Evolutionary conservation across 352 stramenopile genomes (phyloP).

Genomic region (Phytophthora macrochlamydospora): DNA sequence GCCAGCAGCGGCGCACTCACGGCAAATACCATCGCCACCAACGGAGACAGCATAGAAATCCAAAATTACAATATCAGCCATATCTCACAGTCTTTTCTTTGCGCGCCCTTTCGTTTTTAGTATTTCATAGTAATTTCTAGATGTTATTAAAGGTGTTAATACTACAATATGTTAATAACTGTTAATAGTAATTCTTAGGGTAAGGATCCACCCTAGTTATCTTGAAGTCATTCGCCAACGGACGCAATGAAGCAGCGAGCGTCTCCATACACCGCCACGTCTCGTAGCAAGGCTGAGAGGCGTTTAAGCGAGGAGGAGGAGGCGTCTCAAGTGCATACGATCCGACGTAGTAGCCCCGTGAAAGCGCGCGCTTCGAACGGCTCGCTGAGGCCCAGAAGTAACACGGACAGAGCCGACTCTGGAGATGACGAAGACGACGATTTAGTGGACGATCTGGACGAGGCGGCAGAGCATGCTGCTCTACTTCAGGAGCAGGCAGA

Average conservation of each 20-base stretch:
- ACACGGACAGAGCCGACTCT: slow-evolving; percentile 13
- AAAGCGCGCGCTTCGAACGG: slow-evolving; percentile 20
- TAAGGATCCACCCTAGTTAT: too few relatives aligned
- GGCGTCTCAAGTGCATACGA: slow-evolving; percentile 15
- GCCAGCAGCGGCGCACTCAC: too few relatives aligned
- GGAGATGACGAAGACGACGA: slow-evolving; percentile 37
- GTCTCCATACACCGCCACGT: slow-evolving; percentile 6
- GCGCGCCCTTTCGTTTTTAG: too few relatives aligned
- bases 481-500: slow-evolving; percentile 43
- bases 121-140: too few relatives aligned
- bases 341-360: slow-evolving; percentile 26
- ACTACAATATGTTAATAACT: too few relatives aligned
- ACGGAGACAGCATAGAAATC: too few relatives aligned
- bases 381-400: slow-evolving; percentile 3
- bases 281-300: slow-evolving; percentile 4
- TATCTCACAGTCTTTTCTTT: too few relatives aligned
- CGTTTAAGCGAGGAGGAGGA: slow-evolving; percentile 1
- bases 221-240: slow-evolving; percentile 20
- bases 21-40: too few relatives aligned
- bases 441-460: slow-evolving; percentile 35
- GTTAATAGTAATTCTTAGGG: too few relatives aligned
- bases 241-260: slow-evolving; percentile 25
- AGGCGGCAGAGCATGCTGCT: slow-evolving; percentile 36
- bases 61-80: too few relatives aligned
- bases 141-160: too few relatives aligned